Percentiles rank a stretch among this genome's conserved stretches.
Evolutionary conservation across 139 green algal species (phyloP).

Genomic region (Volvox reticuliferus): DNA sequence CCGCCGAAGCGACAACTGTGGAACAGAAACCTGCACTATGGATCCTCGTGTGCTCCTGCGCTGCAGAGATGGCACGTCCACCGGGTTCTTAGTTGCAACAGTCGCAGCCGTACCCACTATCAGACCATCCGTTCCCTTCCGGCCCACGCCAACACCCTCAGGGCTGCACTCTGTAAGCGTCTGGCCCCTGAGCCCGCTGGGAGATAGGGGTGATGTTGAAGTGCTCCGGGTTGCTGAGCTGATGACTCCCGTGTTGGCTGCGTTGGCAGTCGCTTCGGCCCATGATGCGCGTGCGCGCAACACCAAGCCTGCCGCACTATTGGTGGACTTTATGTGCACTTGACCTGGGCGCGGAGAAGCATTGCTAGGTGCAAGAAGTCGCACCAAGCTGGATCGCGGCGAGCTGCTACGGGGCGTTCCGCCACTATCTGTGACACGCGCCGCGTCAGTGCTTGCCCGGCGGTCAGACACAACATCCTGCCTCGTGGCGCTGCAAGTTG

Average conservation of each 20-base stretch:
- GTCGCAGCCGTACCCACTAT: neutral
- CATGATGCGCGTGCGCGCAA: neutral
- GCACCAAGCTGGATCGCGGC: too few species aligned
- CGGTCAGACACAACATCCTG: neutral
- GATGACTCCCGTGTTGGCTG: neutral
- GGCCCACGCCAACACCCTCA: neutral
- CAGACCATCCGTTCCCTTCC: neutral
- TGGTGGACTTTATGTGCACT: neutral
- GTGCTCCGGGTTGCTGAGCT: too few species aligned
- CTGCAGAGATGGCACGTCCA: neutral
- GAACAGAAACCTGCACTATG: too few species aligned
- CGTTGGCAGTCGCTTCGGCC: neutral
- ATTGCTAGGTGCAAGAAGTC: neutral
- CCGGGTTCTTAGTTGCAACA: neutral
- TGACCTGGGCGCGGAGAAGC: neutral
- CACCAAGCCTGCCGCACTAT: constrained; percentile 1
- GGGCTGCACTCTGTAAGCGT: too few species aligned
- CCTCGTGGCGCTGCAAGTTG: neutral
- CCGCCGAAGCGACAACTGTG: too few species aligned
- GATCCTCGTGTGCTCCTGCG: neutral
- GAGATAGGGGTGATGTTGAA: neutral
- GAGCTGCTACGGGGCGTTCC: neutral
- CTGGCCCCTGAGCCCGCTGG: neutral
- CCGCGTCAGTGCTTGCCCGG: neutral
- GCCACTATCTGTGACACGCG: neutral